Percentiles rank a stretch among this genome's conserved stretches.
Evolutionary conservation across 345 rosid species (phyloP).

Genomic region (Aethionema arabicum): DNA sequence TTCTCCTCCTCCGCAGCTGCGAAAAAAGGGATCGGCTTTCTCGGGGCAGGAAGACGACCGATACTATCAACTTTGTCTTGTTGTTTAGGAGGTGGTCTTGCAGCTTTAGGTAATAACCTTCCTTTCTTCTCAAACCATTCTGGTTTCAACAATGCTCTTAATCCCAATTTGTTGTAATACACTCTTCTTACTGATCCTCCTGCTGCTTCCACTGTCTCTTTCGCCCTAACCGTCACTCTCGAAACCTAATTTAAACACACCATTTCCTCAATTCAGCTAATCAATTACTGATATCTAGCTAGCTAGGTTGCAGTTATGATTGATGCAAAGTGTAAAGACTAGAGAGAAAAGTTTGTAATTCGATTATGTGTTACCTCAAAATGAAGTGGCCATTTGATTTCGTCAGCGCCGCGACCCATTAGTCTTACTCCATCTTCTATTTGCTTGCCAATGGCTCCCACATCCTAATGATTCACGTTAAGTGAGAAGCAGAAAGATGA

Average conservation of each 20-base stretch:
- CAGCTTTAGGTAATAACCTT: conserved; percentile 79
- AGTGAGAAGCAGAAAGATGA: conserved; percentile 16
- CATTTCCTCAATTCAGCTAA: conserved; percentile 5
- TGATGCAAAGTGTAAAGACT: background rate
- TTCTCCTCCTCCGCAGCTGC: conserved; percentile 33
- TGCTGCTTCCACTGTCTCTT: conserved; percentile 82
- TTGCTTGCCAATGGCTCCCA: conserved; percentile 83
- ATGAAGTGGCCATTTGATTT: conserved; percentile 94
- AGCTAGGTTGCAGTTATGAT: background rate
- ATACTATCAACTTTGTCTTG: conserved; percentile 88
- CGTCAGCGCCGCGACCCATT: conserved; percentile 91
- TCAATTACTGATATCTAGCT: background rate
- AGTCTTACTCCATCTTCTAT: conserved; percentile 91
- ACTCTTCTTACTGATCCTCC: conserved; percentile 93
- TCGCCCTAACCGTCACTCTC: conserved; percentile 87
- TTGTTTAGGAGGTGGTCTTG: conserved; percentile 94
- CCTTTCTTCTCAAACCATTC: conserved; percentile 98
- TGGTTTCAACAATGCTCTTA: conserved; percentile 79
- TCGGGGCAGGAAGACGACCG: conserved; percentile 89
- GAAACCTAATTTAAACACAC: conserved; percentile 52
- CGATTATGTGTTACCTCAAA: conserved; percentile 60
- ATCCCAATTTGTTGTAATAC: conserved; percentile 86
- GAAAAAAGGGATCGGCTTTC: conserved; percentile 72
- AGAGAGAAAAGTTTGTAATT: background rate
- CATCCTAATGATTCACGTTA: conserved; percentile 48